Base-by-base conservation (phyloP, 2,329 filamentous ascomycete species). In the Aaosphaeria pasadenensis region DNA sequence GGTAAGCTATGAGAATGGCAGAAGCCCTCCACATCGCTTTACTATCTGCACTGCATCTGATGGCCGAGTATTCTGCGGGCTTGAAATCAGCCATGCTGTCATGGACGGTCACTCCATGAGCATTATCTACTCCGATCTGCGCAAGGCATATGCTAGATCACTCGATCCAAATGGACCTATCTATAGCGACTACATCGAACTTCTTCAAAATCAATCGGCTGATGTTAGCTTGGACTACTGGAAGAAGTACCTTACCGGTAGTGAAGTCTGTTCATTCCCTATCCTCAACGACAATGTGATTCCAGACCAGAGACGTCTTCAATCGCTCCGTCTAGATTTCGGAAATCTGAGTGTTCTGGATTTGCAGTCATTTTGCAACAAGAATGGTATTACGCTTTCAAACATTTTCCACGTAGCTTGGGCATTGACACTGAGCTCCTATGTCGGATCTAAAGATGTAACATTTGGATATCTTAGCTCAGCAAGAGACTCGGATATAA, bases 381-480 rank as follows among this genome's bases (percentile, higher is more conserved):
- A 61, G 5, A 61, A 71, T 42, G 72, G 72, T 4, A 63, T 79
- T 13, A 81, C 78, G 0, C 47, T 79, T 2, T 72, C 77, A 2
- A 79, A 78, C 48, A 70, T 72, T 0, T 65, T 74, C 48, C 69
- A 71, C 38, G 62, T 66, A 1, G 71, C 71, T 5, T 74, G 72
- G 72, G 70, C 63, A 1, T 45, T 74, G 13, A 66, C 66, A 2
- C 49, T 74, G 28, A 66, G 63, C n/a, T 59, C 49, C 39, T 74
- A 71, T 50, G 67, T 70, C 4, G 67, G 64, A 9, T 65, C 58
- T 24, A 52, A 56, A 4, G 62, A 73, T 24, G 66, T 73, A 13
- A 74, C 68, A 13, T 78, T 79, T 52, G 74, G 73, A 7, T 77
- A 76, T 51, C 68, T 76, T 43, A 66, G 59, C 1, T 68, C 64